These are phyloP conservation scores for Larix sibirica DNA, from an alignment of 83 land plant species.

Conservation along the genomic window DNA sequence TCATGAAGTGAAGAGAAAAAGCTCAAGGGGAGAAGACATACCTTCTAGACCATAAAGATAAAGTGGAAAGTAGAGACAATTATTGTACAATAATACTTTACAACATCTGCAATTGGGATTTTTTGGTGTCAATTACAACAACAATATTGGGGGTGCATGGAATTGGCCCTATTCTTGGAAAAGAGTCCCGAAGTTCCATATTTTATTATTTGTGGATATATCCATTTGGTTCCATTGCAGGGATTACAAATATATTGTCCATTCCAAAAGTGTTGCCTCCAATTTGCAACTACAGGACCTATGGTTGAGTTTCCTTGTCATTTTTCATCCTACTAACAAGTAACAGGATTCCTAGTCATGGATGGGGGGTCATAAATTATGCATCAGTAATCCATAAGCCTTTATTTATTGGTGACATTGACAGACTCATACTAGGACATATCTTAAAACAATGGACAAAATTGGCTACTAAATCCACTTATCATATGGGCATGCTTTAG, in stretches of 20 bases:
- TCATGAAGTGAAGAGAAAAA: too few relatives aligned
- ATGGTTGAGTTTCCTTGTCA: slow-evolving; percentile 64
- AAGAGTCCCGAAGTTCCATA: too few relatives aligned
- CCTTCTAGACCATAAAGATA: too few relatives aligned
- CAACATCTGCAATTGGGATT: too few relatives aligned
- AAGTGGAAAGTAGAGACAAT: too few relatives aligned
- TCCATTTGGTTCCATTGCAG: slow-evolving; percentile 89
- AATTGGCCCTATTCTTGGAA: too few relatives aligned
- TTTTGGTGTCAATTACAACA: too few relatives aligned
- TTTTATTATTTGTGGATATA: slow-evolving; percentile 66
- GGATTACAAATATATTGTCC: slow-evolving; percentile 60
- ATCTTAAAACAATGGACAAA: slow-evolving; percentile 76
- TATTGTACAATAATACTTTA: too few relatives aligned
- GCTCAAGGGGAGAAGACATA: too few relatives aligned
- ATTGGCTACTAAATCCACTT: slow-evolving; percentile 67
- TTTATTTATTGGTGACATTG: slow-evolving; percentile 55
- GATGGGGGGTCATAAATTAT: slow-evolving; percentile 70
- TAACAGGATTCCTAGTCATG: slow-evolving; percentile 66
- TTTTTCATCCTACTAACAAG: slow-evolving; percentile 50
- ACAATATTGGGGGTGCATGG: too few relatives aligned
- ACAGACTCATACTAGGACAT: slow-evolving; percentile 81
- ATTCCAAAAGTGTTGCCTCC: slow-evolving; percentile 75
- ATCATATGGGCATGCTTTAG: slow-evolving; percentile 93
- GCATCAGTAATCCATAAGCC: slow-evolving; percentile 81
- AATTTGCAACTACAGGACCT: slow-evolving; percentile 88